phyloP scores from a whole-genome alignment of 129 eudicot species.

The Lonicera japonica region DNA sequence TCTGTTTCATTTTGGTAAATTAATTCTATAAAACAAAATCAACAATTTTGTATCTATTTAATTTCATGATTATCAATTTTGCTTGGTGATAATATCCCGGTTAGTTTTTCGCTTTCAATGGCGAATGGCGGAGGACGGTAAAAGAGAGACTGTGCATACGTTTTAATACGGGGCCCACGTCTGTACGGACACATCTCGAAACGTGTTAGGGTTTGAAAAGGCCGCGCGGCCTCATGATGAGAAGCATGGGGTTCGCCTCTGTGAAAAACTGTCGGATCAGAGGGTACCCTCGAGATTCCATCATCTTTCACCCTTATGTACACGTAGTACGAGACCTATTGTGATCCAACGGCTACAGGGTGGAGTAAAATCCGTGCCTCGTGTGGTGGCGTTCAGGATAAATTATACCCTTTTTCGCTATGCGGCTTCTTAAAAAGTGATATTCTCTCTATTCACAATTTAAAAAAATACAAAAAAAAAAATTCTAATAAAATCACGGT shows the following conservation, averaged over 20 bases:
- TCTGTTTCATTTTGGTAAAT: not conserved
- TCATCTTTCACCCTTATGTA: not conserved
- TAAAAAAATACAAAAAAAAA: too few relatives aligned
- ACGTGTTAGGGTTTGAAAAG: not conserved
- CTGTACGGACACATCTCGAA: not conserved
- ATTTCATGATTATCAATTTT: too few relatives aligned
- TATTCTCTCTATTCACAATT: too few relatives aligned
- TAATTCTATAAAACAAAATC: not conserved
- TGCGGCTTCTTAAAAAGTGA: too few relatives aligned
- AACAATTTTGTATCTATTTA: too few relatives aligned
- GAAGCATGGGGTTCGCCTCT: not conserved
- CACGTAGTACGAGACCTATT: not conserved
- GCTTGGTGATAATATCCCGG: not conserved
- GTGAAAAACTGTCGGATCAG: constrained; percentile 5
- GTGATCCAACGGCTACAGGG: not conserved
- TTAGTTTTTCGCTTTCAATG: too few relatives aligned
- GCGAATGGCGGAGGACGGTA: too few relatives aligned
- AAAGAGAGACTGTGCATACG: not conserved
- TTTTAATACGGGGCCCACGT: not conserved
- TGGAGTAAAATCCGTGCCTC: not conserved
- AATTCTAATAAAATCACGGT: too few relatives aligned
- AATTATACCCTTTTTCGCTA: too few relatives aligned
- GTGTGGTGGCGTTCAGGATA: not conserved
- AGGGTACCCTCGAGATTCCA: not conserved
- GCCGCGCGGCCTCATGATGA: constrained; percentile 3